Evolutionary conservation across 1,284 basidiomycete genomes (phyloP).

Genomic region (Melampsora larici-populina): DNA sequence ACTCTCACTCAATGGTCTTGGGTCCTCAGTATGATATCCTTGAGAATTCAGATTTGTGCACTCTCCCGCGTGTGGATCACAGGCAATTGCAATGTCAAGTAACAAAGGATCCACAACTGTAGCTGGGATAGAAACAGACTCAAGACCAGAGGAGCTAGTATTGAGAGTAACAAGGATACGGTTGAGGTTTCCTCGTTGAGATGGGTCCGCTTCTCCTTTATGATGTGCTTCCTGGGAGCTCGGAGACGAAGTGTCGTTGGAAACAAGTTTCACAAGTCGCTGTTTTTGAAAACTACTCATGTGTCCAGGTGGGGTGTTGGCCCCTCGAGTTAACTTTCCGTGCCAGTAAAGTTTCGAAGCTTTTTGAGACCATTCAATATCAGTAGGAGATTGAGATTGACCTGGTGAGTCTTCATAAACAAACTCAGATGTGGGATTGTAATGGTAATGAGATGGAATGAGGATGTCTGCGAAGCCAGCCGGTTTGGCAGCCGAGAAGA

Average conservation of each 20-base stretch:
- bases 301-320: conserved; percentile 78
- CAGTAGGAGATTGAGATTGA: conserved; percentile 47
- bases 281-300: conserved; percentile 81
- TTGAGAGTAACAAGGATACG: conserved; percentile 63
- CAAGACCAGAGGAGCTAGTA: conserved; percentile 46
- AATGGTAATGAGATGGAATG: conserved; percentile 92
- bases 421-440: conserved; percentile 72
- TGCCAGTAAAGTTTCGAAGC: conserved; percentile 73
- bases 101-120: conserved; percentile 69
- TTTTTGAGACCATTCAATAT: conserved; percentile 72
- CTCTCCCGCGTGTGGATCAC: conserved; percentile 65
- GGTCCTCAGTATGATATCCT: conserved; percentile 50
- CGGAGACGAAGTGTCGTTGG: conserved; percentile 45
- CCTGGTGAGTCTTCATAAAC: conserved; percentile 79
- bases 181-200: conserved; percentile 61
- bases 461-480: conserved; percentile 80
- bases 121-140: conserved; percentile 55
- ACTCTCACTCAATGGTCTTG: conserved; percentile 75
- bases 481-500: conserved; percentile 83
- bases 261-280: conserved; percentile 58
- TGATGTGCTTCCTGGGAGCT: conserved; percentile 17
- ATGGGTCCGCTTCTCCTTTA: conserved; percentile 50
- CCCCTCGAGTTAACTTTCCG: conserved; percentile 87
- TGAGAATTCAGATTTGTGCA: conserved; percentile 59
- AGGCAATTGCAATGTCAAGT: conserved; percentile 76